Evolutionary conservation across 495 filamentous ascomycete species (phyloP), one percentile per base, ranked within the genome.

Genomic region (Melanomma pulvis-pyrius): DNA sequence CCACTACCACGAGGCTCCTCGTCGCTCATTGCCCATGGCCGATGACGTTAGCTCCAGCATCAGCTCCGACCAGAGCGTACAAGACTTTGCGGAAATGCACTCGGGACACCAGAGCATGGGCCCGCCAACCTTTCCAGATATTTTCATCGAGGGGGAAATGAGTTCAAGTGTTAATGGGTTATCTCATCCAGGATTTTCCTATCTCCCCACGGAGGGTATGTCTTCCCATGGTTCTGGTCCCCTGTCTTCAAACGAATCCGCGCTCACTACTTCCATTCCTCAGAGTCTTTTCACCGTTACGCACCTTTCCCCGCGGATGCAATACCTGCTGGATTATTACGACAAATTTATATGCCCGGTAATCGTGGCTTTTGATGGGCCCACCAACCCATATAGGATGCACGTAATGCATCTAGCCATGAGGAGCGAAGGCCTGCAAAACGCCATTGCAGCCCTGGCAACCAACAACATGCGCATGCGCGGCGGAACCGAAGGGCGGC

Each of bases 281-380:
- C 71, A 68, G 65, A 74, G 41, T 61, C 63, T 63, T 53, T 65
- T 51, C 25, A 36, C 46, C 60, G 71, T 56, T 63, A 57, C 57
- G 26, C 72, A 72, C 57, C 70, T 78, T 60, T 72, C 86, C 5
- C 85, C 83, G 11, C 82, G 86, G 28, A 78, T 87, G 41, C 81
- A 81, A 70, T 85, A 82, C 65, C 78, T 88, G 73, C 83, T 91
- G 75, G 84, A 90, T 67, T 90, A 90, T 73, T 92, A 94, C 76
- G 87, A 93, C 60, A 93, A 92, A 72, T 88, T 90, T 67, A 92
- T 98, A 76, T 94, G 93, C 65, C 90, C 91, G 0, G 89, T 91
- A 65, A 89, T 97, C 70, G 92, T 97, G 17, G 88, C 92, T 50
- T 94, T 97, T 77, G 93, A 98, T 72, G 87, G 87, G 9, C 89